phyloP scores from a whole-genome alignment of 352 stramenopile species.

The Pythium diclinum region DNA sequence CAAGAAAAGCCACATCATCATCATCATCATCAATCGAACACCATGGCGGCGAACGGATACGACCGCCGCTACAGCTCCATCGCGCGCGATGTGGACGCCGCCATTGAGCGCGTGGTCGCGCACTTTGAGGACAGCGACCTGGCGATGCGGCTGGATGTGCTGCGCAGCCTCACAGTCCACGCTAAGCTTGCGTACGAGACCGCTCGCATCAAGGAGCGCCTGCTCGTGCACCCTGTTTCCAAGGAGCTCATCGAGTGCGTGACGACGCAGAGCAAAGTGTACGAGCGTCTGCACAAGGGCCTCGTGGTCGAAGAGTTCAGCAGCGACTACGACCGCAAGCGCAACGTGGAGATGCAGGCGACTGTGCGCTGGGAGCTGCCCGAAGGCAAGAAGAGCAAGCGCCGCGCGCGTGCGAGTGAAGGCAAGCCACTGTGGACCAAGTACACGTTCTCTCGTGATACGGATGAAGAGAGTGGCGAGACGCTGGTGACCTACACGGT shows the following conservation, averaged over 20 bases:
- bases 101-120: slow-evolving; percentile 67
- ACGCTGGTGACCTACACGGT: slow-evolving; percentile 52
- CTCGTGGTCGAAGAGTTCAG: slow-evolving; percentile 54
- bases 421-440: slow-evolving; percentile 36
- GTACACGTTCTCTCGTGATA: slow-evolving; percentile 50
- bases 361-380: slow-evolving; percentile 55
- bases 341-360: slow-evolving; percentile 58
- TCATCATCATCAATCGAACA: slow-evolving; percentile 2
- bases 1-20: slow-evolving; percentile 11
- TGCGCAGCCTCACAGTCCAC: slow-evolving; percentile 55
- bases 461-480: slow-evolving; percentile 26
- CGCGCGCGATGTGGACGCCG: slow-evolving; percentile 49
- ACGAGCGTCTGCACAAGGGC: slow-evolving; percentile 38
- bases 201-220: slow-evolving; percentile 53
- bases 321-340: slow-evolving; percentile 60
- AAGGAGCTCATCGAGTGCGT: slow-evolving; percentile 59
- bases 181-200: slow-evolving; percentile 68
- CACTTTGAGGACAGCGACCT: slow-evolving; percentile 72
- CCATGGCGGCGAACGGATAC: slow-evolving; percentile 33
- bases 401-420: slow-evolving; percentile 25
- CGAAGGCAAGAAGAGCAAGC: slow-evolving; percentile 32
- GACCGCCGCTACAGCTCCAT: slow-evolving; percentile 64
- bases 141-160: slow-evolving; percentile 62
- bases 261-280: slow-evolving; percentile 43
- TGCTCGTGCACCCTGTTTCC: slow-evolving; percentile 55